Evolutionary conservation across 139 green algal species (phyloP), one percentile per base, ranked within the genome.

Genomic region (Yamagishiella unicocca): DNA sequence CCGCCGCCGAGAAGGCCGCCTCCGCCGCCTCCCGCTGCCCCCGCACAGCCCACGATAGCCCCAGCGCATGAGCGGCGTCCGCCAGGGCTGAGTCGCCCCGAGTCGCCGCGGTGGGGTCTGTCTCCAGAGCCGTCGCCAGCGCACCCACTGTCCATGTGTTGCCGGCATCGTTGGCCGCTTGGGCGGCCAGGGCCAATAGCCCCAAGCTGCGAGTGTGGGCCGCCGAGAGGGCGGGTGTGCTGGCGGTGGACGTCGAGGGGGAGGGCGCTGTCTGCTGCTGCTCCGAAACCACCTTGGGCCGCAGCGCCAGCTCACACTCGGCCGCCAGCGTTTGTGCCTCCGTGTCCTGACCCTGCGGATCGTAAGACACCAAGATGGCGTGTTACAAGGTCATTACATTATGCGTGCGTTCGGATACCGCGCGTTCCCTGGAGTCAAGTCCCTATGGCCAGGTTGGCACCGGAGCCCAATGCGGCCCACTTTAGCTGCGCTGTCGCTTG

Each of bases 321-420:
- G 25, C 4, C 27, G 77, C 55, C 40, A 73, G 38, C 55, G 22
- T 40, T 4, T 31, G 35, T 1, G 55, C 83, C 54, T 89, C 91
- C 0, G 61, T 55, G 22, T 89, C 66, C 2, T 71, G 82, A 33
- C 85, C 85, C 42, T 93, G 54, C 31, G 37, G 38, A 85, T 54
- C n/a, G n/a, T n/a, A n/a, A n/a, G n/a, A n/a, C n/a, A n/a, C n/a
- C n/a, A n/a, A n/a, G n/a, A n/a, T n/a, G n/a, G n/a, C n/a, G n/a
- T n/a, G n/a, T n/a, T n/a, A n/a, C n/a, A n/a, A n/a, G n/a, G n/a
- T n/a, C n/a, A n/a, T n/a, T n/a, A n/a, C n/a, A n/a, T n/a, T n/a
- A n/a, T n/a, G n/a, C n/a, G n/a, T n/a, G n/a, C n/a, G n/a, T n/a
- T n/a, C n/a, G n/a, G n/a, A n/a, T n/a, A n/a, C n/a, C n/a, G n/a